Percentiles rank a stretch among this genome's conserved stretches.
phyloP scores from a whole-genome alignment of 306 rosid genomes.

The Chamaecrista fasciculata region DNA sequence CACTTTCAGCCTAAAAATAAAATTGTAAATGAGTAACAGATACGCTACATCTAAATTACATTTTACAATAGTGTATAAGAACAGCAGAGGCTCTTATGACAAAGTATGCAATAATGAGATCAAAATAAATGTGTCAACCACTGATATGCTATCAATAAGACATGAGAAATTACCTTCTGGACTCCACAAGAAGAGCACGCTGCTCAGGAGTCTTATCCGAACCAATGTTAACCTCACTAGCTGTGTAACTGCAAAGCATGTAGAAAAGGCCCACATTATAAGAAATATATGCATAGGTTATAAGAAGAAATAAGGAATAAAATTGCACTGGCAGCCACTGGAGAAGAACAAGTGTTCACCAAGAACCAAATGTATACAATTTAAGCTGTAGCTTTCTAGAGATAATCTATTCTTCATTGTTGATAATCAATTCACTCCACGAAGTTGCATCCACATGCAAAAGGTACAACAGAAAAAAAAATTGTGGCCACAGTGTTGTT shows the following conservation, averaged over 20 bases:
- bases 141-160: neutral
- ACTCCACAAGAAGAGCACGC: slow-evolving; percentile 77
- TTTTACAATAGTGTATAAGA: neutral
- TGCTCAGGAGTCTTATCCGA: slow-evolving; percentile 54
- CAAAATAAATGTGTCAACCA: slow-evolving; percentile 7
- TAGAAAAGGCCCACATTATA: neutral
- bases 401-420: neutral
- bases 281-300: neutral
- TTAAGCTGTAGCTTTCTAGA: slow-evolving; percentile 4
- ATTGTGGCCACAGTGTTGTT: neutral
- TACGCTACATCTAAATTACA: slow-evolving; percentile 11
- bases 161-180: slow-evolving; percentile 66
- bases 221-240: slow-evolving; percentile 42
- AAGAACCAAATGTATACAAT: slow-evolving; percentile 19
- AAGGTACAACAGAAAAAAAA: slow-evolving; percentile 10
- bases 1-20: neutral
- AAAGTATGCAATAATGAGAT: slow-evolving; percentile 11
- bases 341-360: slow-evolving; percentile 24
- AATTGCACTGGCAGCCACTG: neutral
- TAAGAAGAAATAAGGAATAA: slow-evolving; percentile 14
- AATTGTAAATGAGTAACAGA: neutral
- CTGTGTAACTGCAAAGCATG: slow-evolving; percentile 45
- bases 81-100: neutral
- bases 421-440: slow-evolving; percentile 1
- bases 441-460: neutral